Evolutionary conservation across 768 basidiomycete genomes (phyloP).

Genomic region (Leccinum olivaceopallidum): DNA sequence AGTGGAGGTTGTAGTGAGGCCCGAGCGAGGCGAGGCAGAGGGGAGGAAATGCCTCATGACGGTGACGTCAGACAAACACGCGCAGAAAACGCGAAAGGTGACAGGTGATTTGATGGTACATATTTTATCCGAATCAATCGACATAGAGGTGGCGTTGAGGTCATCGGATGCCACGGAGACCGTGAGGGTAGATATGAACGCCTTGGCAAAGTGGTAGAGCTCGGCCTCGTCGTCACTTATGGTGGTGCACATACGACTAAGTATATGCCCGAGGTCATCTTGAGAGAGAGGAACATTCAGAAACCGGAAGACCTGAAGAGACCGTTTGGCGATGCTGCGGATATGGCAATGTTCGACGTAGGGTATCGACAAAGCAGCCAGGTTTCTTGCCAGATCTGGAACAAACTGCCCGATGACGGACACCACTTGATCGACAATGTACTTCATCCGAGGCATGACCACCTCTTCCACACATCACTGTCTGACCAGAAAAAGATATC

Average conservation of each 20-base stretch:
- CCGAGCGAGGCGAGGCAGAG: constrained; percentile 11
- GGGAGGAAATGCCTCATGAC: not conserved
- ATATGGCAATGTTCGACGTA: constrained; percentile 91
- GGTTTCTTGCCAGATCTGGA: constrained; percentile 66
- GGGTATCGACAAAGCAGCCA: constrained; percentile 69
- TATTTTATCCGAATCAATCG: constrained; percentile 2
- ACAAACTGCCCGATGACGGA: constrained; percentile 69
- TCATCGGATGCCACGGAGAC: constrained; percentile 57
- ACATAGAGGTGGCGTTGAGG: constrained; percentile 45
- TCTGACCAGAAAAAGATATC: constrained; percentile 69
- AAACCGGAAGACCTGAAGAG: constrained; percentile 86
- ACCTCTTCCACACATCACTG: constrained; percentile 54
- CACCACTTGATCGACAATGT: constrained; percentile 66
- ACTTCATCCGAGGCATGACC: constrained; percentile 65
- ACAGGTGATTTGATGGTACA: not conserved
- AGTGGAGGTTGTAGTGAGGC: constrained; percentile 21
- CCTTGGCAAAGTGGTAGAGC: constrained; percentile 80
- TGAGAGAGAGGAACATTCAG: constrained; percentile 72
- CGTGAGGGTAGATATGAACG: constrained; percentile 76
- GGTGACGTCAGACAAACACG: constrained; percentile 25
- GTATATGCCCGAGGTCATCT: constrained; percentile 70
- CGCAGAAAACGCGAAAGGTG: constrained; percentile 13
- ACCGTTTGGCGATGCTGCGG: constrained; percentile 84
- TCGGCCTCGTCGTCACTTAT: constrained; percentile 75
- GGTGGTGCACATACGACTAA: constrained; percentile 85